phyloP scores from a whole-genome alignment of 345 rosid genomes.

The Brassica nigra region DNA sequence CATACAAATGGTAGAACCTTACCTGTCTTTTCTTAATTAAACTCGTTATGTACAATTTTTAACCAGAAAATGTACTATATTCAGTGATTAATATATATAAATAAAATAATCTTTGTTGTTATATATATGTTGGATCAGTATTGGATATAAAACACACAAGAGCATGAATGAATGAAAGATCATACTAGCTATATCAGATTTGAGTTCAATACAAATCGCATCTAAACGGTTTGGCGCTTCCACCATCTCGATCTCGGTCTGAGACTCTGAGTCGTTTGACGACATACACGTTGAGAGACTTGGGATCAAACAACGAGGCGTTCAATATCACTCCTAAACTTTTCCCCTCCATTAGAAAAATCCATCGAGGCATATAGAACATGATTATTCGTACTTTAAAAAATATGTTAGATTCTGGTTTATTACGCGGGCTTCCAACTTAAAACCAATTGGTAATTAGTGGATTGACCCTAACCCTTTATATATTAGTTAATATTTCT shows the following conservation, averaged over 20 bases:
- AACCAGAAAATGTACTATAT: neutral
- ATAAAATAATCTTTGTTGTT: neutral
- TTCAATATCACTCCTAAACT: neutral
- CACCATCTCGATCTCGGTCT: neutral
- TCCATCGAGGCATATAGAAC: neutral
- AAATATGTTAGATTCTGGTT: no score
- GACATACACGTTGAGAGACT: neutral
- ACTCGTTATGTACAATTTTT: neutral
- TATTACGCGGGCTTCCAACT: no score
- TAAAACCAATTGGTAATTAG: no score
- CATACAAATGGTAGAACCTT: neutral
- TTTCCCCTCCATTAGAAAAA: neutral
- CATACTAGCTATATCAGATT: neutral
- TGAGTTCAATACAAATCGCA: neutral
- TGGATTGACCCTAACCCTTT: no score
- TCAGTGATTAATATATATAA: neutral
- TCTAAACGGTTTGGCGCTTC: conserved; percentile 10
- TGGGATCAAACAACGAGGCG: conserved; percentile 15
- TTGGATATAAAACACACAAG: neutral
- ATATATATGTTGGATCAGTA: neutral
- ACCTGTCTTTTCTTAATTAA: neutral
- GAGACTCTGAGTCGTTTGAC: conserved; percentile 19
- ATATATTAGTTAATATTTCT: no score
- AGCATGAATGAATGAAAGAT: neutral
- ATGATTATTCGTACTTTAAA: no score